Evolutionary conservation across 108 stramenopile species (phyloP), one percentile per base, ranked within the genome.

Genomic region (Fragilaria crotonensis): DNA sequence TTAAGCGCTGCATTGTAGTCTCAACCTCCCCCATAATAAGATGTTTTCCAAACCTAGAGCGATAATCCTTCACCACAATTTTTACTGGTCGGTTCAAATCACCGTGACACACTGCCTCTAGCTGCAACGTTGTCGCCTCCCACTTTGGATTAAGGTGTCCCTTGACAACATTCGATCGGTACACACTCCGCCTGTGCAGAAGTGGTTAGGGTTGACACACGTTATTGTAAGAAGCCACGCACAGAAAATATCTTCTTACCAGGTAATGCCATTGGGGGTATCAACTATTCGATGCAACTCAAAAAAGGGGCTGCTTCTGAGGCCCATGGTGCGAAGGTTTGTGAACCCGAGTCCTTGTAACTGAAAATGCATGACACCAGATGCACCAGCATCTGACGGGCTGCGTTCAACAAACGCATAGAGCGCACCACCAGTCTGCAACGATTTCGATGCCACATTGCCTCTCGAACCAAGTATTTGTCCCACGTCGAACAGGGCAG

Each of bases 251-350:
- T 17, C 1, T 2, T 75, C 74, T 0, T 63, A 77, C 84, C 84
- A 89, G 2, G 66, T 63, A 25, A 78, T 82, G 17, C 84, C 88
- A 3, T 67, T 63, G 1, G 76, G 75, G 23, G 84, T 78, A 57
- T 90, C 83, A 20, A 85, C 75, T 54, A 76, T 87, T 14, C 88
- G 77, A 18, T 60, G 45, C 18, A 89, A 18, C 55, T 85, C 85
- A 59, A 74, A 86, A 48, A 87, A 94, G 30, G 93, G 87, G 70
- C 84, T 81, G n/a, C 75, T 72, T n/a, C n/a, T n/a, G 25, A 72
- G 81, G n/a, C 84, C 83, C 17, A 85, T 30, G 0, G 71, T 73
- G 25, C 84, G 78, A 11, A 66, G 65, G 60, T 87, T 90, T 47
- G 78, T 72, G 26, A 94, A 67, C 23, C 78, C 78, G 53, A 66